These are phyloP conservation scores for Phaeophleospora eucalypticola DNA, from an alignment of 2,329 filamentous ascomycete species.

Conservation along the genomic window DNA sequence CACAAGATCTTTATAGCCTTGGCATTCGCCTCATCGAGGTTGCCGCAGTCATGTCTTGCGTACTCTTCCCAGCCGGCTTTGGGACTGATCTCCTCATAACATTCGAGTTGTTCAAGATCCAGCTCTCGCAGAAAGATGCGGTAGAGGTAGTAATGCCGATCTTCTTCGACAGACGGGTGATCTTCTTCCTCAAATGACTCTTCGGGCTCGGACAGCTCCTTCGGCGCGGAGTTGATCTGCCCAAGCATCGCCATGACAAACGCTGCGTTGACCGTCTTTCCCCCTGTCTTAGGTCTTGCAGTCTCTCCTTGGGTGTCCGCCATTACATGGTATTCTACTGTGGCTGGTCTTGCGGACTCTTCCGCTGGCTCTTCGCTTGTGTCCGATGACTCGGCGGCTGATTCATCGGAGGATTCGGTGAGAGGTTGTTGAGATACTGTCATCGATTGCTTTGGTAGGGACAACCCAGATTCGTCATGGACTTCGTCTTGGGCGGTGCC, in stretches of 20 bases:
- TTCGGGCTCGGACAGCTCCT: slow-evolving; percentile 3
- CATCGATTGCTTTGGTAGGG: no score
- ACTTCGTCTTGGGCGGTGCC: no score
- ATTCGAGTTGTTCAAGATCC: slow-evolving; percentile 2
- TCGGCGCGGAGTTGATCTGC: not conserved
- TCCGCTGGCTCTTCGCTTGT: no score
- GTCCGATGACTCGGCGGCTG: no score
- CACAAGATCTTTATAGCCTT: not conserved
- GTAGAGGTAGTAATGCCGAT: slow-evolving; percentile 11
- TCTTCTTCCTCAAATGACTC: slow-evolving; percentile 1
- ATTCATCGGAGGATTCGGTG: no score
- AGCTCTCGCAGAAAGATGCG: slow-evolving; percentile 10
- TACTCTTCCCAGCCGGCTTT: slow-evolving; percentile 1
- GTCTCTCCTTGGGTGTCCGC: not conserved
- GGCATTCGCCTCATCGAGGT: slow-evolving; percentile 8
- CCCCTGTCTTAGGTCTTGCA: slow-evolving; percentile 10
- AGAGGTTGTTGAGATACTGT: no score
- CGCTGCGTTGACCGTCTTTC: slow-evolving; percentile 16
- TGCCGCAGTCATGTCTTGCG: not conserved
- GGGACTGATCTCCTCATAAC: not conserved
- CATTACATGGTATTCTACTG: not conserved
- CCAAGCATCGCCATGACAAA: slow-evolving; percentile 4
- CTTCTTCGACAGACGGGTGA: not conserved
- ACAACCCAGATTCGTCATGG: no score
- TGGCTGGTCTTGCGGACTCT: no score